phyloP scores from a whole-genome alignment of 1,139 yeast genomes.

The Wickerhamomyces sp. region DNA sequence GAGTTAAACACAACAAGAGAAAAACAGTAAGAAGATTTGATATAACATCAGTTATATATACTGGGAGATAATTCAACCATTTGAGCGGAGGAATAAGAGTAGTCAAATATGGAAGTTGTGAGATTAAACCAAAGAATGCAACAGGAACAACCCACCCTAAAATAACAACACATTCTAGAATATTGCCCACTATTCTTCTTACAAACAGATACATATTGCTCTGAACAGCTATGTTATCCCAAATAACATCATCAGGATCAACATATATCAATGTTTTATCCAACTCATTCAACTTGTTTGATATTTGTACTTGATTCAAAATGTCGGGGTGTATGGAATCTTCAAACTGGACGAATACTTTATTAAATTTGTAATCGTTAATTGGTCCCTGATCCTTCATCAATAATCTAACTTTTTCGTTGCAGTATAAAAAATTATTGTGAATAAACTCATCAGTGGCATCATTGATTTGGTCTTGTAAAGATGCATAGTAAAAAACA shows the following conservation, averaged over 20 bases:
- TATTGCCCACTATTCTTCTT: slow-evolving; percentile 39
- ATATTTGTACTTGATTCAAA: slow-evolving; percentile 50
- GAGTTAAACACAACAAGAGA: slow-evolving; percentile 53
- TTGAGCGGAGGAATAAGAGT: slow-evolving; percentile 49
- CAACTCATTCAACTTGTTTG: slow-evolving; percentile 39
- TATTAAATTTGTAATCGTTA: slow-evolving; percentile 27
- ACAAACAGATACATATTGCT: slow-evolving; percentile 31
- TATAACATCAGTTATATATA: slow-evolving; percentile 44
- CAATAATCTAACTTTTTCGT: slow-evolving; percentile 26
- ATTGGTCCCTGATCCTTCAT: slow-evolving; percentile 19
- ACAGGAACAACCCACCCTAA: slow-evolving; percentile 69
- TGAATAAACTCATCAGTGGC: slow-evolving; percentile 7
- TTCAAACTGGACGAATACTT: slow-evolving; percentile 51
- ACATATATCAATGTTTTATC: slow-evolving; percentile 43
- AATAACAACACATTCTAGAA: slow-evolving; percentile 42
- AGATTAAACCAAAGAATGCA: slow-evolving; percentile 60
- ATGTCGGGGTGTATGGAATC: slow-evolving; percentile 45
- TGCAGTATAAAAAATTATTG: slow-evolving; percentile 7
- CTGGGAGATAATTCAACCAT: slow-evolving; percentile 52
- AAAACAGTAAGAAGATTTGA: slow-evolving; percentile 60
- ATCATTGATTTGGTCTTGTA: slow-evolving; percentile 8
- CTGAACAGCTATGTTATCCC: slow-evolving; percentile 48
- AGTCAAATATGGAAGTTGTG: slow-evolving; percentile 59
- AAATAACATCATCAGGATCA: slow-evolving; percentile 53
- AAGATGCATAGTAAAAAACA: background rate